Evolutionary conservation across 2,329 filamentous ascomycete genomes (phyloP).

Genomic region (Diaporthe eres): DNA sequence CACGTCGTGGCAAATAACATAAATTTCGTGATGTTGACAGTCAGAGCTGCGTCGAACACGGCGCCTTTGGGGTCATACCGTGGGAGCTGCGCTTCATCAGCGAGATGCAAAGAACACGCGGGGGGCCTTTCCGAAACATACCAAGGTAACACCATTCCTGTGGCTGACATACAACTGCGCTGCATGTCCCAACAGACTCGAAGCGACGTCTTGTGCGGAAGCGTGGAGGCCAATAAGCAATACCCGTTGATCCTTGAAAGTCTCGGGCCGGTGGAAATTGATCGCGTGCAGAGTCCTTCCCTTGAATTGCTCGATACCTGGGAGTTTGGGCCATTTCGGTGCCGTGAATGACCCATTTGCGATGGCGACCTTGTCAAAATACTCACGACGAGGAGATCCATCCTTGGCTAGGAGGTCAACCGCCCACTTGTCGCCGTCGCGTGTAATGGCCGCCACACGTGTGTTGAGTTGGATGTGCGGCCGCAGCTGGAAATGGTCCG

Average conservation of each 20-base stretch:
- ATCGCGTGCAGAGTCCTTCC: slow-evolving; percentile 37
- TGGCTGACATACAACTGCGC: slow-evolving; percentile 37
- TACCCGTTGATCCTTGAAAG: slow-evolving; percentile 38
- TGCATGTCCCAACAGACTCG: slow-evolving; percentile 7
- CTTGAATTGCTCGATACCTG: slow-evolving; percentile 36
- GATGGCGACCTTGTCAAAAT: slow-evolving; percentile 29
- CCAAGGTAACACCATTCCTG: slow-evolving; percentile 19
- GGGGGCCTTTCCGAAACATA: background rate
- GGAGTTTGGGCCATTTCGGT: slow-evolving; percentile 25
- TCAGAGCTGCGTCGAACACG: slow-evolving; percentile 2
- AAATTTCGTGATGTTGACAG: background rate
- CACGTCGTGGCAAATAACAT: slow-evolving; percentile 15
- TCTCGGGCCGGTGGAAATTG: slow-evolving; percentile 34
- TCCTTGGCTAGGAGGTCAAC: background rate
- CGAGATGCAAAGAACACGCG: too few relatives aligned
- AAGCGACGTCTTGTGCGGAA: slow-evolving; percentile 39
- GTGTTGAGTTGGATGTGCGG: slow-evolving; percentile 23
- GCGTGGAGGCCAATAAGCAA: slow-evolving; percentile 39
- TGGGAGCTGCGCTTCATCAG: slow-evolving; percentile 5
- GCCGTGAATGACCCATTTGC: slow-evolving; percentile 13
- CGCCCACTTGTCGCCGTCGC: slow-evolving; percentile 10
- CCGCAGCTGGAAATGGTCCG: slow-evolving; percentile 38
- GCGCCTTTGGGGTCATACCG: slow-evolving; percentile 25
- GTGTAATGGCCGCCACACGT: background rate
- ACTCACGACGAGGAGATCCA: background rate